A percentile compares a stretch with the other conserved stretches of the same genome.
Conservation (phyloP, 768 basidiomycete species). For the Cystobasidium onofrii region DNA sequence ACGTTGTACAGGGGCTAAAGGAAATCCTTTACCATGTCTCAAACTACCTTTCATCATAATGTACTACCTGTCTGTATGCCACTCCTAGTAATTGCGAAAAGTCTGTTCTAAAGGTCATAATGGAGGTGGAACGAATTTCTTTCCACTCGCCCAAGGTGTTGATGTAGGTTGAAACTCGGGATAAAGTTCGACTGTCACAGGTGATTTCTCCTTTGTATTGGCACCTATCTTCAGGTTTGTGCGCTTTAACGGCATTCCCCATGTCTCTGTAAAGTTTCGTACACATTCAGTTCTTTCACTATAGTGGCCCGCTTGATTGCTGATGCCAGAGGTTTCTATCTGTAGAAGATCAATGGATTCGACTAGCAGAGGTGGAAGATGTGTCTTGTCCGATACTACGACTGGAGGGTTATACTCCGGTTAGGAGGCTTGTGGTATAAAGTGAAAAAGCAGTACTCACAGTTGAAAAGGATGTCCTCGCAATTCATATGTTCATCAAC, state of each 20-base stretch:
- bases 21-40: too few relatives aligned
- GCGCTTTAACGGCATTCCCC: conserved; percentile 12
- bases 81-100: too few relatives aligned
- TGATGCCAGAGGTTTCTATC: conserved; percentile 6
- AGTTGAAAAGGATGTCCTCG: conserved; percentile 29
- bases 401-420: not conserved
- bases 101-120: not conserved
- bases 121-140: not conserved
- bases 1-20: not conserved
- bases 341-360: conserved; percentile 1
- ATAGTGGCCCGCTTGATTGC: conserved; percentile 25
- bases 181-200: not conserved
- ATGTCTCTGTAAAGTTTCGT: conserved; percentile 15
- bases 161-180: not conserved
- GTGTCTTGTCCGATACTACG: conserved; percentile 16
- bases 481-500: conserved; percentile 27
- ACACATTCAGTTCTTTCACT: conserved; percentile 9
- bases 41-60: too few relatives aligned
- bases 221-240: not conserved
- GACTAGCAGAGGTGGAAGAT: conserved; percentile 19
- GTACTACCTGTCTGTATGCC: too few relatives aligned
- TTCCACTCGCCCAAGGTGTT: conserved; percentile 9
- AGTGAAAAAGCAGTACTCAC: not conserved
- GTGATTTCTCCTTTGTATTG: conserved; percentile 9
- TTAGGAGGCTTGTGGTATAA: not conserved